Base-by-base conservation (phyloP, 169 alveolate species). In the Cryptosporidium sp. region DNA sequence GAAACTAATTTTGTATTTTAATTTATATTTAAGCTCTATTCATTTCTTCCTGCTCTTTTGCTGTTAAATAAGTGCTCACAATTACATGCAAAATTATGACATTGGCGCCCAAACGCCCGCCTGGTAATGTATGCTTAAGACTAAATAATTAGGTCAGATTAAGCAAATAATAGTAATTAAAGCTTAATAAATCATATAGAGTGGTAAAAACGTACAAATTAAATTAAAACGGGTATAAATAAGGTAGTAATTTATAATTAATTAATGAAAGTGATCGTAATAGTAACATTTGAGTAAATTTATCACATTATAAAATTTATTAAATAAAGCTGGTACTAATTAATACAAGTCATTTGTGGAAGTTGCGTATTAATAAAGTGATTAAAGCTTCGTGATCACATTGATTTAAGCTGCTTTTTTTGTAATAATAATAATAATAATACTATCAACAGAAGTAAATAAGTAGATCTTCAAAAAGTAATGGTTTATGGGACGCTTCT, bases 81-180 rank as follows among this genome's bases (percentile, higher is more conserved):
- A 55, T 16, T 55, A 55, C 67, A 55, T 55, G 67, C 67, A 55
- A 21, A 55, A 8, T 12, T 12, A 65, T 16, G 3, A 33, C 18
- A 4, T 41, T 50, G 69, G 69, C 85, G 85, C 69, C 84, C 18
- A 31, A 5, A 1, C 2, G 16, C 67, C 69, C 85, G 85, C 85
- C 85, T 51, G 50, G 7, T 18, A 29, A 50, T 71, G 85, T 55
- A 55, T 33, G 80, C 26, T 48, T 50, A 3, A 18, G 85, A 50
- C 69, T 29, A 35, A 37, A 55, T 48, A 71, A 31, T 10, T 33
- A 37, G 31, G 71, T 65, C 71, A 65, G 10, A 37, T 2, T 35
- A 65, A 65, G 26, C 31, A 55, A 23, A 55, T 62, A 23, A 29
- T 31, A 31, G 48, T 26, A 37, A 65, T 26, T 26, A 71, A 71